Percentiles rank a stretch among this genome's conserved stretches.
Conservation (phyloP, 257 asterid genomes). For the Scutellaria galericulata region DNA sequence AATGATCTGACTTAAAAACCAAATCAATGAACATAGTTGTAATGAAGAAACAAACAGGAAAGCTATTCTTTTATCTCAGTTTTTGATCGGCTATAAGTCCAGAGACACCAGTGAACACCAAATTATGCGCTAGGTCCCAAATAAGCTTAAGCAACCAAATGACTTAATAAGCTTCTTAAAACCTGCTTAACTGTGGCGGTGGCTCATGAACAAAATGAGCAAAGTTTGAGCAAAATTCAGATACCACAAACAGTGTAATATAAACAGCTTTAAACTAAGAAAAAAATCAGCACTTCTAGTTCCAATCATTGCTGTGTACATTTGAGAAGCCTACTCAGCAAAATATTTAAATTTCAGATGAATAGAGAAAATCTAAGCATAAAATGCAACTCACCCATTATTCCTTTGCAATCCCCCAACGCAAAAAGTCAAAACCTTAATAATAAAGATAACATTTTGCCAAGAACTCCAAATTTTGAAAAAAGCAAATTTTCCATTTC, state of each 20-base stretch:
- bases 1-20: background rate
- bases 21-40: background rate
- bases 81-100: background rate
- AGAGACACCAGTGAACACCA: background rate
- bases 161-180: background rate
- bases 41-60: background rate
- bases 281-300: no score
- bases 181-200: background rate
- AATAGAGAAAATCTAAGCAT: background rate
- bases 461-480: background rate
- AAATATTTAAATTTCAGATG: background rate
- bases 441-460: constrained; percentile 2
- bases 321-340: background rate
- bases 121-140: background rate
- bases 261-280: constrained; percentile 3
- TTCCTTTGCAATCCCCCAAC: background rate
- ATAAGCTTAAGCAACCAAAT: background rate
- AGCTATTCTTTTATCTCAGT: background rate
- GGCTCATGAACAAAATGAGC: background rate
- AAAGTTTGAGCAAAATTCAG: background rate
- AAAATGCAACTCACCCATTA: background rate
- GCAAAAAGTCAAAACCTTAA: background rate
- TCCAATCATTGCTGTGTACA: no score
- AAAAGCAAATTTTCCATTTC: constrained; percentile 19
- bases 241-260: background rate